A percentile compares a stretch with the other conserved stretches of the same genome.
Conservation (phyloP, 2,329 filamentous ascomycete species). For the Dryadomyces quercus-mongolicae region DNA sequence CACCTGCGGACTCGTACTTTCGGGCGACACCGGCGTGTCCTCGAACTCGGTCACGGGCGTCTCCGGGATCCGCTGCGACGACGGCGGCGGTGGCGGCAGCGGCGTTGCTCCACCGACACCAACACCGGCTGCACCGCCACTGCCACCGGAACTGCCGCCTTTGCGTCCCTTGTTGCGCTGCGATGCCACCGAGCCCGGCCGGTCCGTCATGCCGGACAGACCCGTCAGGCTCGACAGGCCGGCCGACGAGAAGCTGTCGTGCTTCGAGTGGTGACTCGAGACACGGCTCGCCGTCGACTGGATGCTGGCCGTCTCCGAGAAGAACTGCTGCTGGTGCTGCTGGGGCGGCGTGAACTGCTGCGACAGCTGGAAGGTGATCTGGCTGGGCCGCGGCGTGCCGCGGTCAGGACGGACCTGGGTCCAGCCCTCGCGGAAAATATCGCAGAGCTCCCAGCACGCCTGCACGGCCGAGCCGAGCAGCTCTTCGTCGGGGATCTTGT, state of each 20-base stretch:
- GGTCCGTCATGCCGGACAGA: slow-evolving; percentile 24
- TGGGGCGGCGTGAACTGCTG: slow-evolving; percentile 9
- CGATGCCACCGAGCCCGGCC: slow-evolving; percentile 8
- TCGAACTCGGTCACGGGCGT: slow-evolving; percentile 94
- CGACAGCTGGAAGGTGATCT: slow-evolving; percentile 56
- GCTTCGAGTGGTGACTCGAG: slow-evolving; percentile 26
- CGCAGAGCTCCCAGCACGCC: slow-evolving; percentile 88
- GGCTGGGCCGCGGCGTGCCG: slow-evolving; percentile 71
- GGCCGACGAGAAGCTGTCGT: slow-evolving; percentile 33
- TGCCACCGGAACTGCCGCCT: neutral
- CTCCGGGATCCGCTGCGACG: slow-evolving; percentile 48
- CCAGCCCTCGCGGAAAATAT: slow-evolving; percentile 88
- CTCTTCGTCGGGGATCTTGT: slow-evolving; percentile 65
- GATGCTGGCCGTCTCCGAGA: neutral
- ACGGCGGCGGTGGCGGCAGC: slow-evolving; percentile 24
- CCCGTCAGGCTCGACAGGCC: no score
- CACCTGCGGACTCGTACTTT: slow-evolving; percentile 60
- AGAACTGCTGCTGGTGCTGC: neutral
- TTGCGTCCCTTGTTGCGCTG: slow-evolving; percentile 4
- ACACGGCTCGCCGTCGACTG: neutral
- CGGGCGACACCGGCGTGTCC: slow-evolving; percentile 73
- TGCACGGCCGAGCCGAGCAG: slow-evolving; percentile 78
- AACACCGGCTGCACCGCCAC: no score
- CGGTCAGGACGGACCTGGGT: slow-evolving; percentile 77
- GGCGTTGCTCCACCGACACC: slow-evolving; percentile 11